phyloP scores from a whole-genome alignment of 176 grass and related monocot species.

The Pharus latifolius region DNA sequence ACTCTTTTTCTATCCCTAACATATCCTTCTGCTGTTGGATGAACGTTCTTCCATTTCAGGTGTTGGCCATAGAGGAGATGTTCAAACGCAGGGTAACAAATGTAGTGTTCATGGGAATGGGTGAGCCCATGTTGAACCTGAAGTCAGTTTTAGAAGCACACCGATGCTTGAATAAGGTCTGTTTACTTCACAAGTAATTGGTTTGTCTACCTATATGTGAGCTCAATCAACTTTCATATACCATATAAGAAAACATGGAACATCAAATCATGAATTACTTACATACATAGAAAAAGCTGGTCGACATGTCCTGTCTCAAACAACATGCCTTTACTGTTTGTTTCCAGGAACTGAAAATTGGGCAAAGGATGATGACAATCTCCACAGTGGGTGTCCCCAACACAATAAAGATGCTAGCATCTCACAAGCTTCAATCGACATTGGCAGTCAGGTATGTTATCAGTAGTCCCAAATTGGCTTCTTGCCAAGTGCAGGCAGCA shows the following conservation, averaged over 20 bases:
- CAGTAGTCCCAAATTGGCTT: neutral
- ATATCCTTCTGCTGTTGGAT: too few species aligned
- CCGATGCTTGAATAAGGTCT: slow-evolving; percentile 73
- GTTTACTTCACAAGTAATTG: neutral
- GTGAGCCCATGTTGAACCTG: slow-evolving; percentile 93
- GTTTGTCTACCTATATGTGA: neutral
- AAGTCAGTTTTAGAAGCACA: slow-evolving; percentile 89
- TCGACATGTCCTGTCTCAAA: neutral
- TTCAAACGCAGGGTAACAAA: slow-evolving; percentile 91
- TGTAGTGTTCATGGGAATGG: slow-evolving; percentile 99
- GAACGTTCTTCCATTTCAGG: slow-evolving; percentile 24
- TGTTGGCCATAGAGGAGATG: slow-evolving; percentile 69
- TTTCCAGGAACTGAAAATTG: slow-evolving; percentile 78
- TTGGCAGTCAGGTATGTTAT: slow-evolving; percentile 66
- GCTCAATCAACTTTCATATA: neutral
- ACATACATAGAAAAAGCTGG: neutral
- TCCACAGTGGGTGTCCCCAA: slow-evolving; percentile 96
- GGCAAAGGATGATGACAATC: slow-evolving; percentile 99
- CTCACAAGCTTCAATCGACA: slow-evolving; percentile 91
- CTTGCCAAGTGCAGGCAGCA: neutral
- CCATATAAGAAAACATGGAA: too few species aligned
- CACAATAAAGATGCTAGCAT: slow-evolving; percentile 75
- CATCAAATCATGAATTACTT: neutral
- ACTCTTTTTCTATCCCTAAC: too few species aligned
- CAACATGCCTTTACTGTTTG: neutral